Evolutionary conservation across 441 rosid species (phyloP), one percentile per base, ranked within the genome.

Genomic region (Erodium trifolium): DNA sequence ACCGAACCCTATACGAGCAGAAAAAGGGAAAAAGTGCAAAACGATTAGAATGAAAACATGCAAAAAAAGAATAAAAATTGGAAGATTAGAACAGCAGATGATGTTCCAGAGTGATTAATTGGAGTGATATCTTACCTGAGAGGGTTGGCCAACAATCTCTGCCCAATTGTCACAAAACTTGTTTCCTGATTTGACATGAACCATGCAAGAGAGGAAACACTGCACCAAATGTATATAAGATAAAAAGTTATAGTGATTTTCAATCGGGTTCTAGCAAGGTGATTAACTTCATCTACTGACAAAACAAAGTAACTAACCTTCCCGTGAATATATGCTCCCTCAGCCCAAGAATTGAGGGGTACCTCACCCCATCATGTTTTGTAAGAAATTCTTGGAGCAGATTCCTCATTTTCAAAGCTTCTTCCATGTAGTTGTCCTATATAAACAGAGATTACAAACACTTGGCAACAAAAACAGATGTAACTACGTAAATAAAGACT

Each of bases 121-220:
- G 35, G 23, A 34, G 12, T 8, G 72, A 8, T 23, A 75, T 80
- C 86, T 81, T 84, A 96, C 99, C 83, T 96, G 74, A 96, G 78
- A 65, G 99, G 99, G 77, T 90, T 89, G 75, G 99, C 99, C 79
- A 96, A 77, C 70, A 96, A 78, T 80, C 98, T 85, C 79, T 93
- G 99, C 70, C 99, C 98, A 66, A 96, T 96, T 37, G 99, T 96
- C 66, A 96, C 99, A 80, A 96, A 96, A 81, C 99, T 96, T 14
- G 94, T 93, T 81, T 96, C 99, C 85, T 96, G 99, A 84, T 91
- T 96, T 71, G 99, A 96, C 99, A 96, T 96, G 82, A 96, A 96
- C 99, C 99, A 96, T 18, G 99, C 99, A 72, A 96, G 99, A 71
- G 99, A 96, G 67, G 99, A 96, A 80, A 96, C 99, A 82, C 99